Conservation (phyloP, 2,329 filamentous ascomycete species). For the Hymenoscyphus repandus region DNA sequence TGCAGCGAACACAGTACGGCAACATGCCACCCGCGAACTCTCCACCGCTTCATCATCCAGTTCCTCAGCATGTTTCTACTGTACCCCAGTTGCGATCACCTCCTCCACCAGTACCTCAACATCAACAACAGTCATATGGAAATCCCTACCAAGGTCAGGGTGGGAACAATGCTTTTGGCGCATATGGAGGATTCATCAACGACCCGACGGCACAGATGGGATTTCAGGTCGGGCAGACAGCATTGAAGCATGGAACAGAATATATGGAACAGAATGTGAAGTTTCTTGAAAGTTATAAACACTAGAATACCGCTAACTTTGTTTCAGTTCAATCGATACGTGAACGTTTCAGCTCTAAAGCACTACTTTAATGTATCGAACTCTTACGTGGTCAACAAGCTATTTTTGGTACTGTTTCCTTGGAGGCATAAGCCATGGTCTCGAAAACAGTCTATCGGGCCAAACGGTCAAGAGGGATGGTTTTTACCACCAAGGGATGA, state of each 20-base stretch:
- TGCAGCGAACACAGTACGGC: slow-evolving; percentile 83
- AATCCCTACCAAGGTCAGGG: slow-evolving; percentile 63
- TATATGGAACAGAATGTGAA: slow-evolving; percentile 90
- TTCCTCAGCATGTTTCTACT: slow-evolving; percentile 96
- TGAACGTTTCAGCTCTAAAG: slow-evolving; percentile 89
- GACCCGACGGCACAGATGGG: slow-evolving; percentile 94
- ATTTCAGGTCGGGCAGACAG: slow-evolving; percentile 87
- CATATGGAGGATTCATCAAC: slow-evolving; percentile 90
- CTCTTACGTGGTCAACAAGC: slow-evolving; percentile 89
- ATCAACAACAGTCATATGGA: slow-evolving; percentile 60
- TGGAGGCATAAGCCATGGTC: slow-evolving; percentile 99
- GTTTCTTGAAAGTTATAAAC: slow-evolving; percentile 20
- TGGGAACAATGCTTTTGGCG: slow-evolving; percentile 52
- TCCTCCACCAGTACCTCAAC: slow-evolving; percentile 70
- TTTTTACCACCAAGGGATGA: slow-evolving; percentile 93
- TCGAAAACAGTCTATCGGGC: slow-evolving; percentile 72
- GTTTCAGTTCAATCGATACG: slow-evolving; percentile 67
- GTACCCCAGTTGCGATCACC: slow-evolving; percentile 96
- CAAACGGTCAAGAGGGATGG: slow-evolving; percentile 64
- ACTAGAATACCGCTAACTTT: slow-evolving; percentile 10
- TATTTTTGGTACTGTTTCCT: slow-evolving; percentile 89
- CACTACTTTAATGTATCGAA: slow-evolving; percentile 99
- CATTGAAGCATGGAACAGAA: slow-evolving; percentile 85
- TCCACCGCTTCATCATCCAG: slow-evolving; percentile 91
- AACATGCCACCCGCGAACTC: slow-evolving; percentile 65